Percentiles rank a stretch among this genome's conserved stretches.
phyloP scores from a whole-genome alignment of 805 yeast species.

The Ogataea polymorpha region DNA sequence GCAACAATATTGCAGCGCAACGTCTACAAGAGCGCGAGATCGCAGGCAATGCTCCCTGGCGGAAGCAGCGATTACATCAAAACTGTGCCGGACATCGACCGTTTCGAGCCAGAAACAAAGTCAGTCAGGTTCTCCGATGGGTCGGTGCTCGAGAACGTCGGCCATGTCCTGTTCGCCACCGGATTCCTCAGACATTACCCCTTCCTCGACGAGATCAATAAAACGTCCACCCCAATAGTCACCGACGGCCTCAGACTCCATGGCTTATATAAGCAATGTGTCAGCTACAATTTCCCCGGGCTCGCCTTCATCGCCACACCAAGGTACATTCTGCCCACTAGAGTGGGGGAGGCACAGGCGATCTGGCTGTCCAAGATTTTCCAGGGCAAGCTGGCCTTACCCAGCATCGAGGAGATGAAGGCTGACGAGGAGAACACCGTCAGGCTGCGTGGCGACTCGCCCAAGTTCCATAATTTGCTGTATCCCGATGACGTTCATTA shows the following conservation, averaged over 20 bases:
- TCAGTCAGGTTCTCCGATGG: constrained; percentile 51
- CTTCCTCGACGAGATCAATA: constrained; percentile 39
- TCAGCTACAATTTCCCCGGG: constrained; percentile 59
- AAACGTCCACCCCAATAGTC: constrained; percentile 34
- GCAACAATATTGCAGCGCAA: constrained; percentile 40
- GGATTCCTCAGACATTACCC: constrained; percentile 69
- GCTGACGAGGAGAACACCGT: constrained; percentile 39
- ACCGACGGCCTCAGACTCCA: constrained; percentile 48
- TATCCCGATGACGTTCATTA: constrained; percentile 60
- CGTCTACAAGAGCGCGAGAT: constrained; percentile 51
- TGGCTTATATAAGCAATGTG: constrained; percentile 57
- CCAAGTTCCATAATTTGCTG: constrained; percentile 47
- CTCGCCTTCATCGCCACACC: constrained; percentile 64
- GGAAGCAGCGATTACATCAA: constrained; percentile 40
- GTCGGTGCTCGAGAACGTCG: constrained; percentile 42
- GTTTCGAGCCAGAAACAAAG: constrained; percentile 37
- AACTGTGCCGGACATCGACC: constrained; percentile 42
- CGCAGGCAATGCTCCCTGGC: constrained; percentile 42
- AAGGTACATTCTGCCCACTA: constrained; percentile 58
- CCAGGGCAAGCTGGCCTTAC: constrained; percentile 51
- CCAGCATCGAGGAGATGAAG: constrained; percentile 45
- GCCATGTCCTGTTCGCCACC: constrained; percentile 61
- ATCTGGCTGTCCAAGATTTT: constrained; percentile 63
- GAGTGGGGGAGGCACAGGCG: constrained; percentile 63
- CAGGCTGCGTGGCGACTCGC: constrained; percentile 42